A percentile compares a stretch with the other conserved stretches of the same genome.
Evolutionary conservation across 495 filamentous ascomycete genomes (phyloP).

Genomic region (Penicillium subrubescens): DNA sequence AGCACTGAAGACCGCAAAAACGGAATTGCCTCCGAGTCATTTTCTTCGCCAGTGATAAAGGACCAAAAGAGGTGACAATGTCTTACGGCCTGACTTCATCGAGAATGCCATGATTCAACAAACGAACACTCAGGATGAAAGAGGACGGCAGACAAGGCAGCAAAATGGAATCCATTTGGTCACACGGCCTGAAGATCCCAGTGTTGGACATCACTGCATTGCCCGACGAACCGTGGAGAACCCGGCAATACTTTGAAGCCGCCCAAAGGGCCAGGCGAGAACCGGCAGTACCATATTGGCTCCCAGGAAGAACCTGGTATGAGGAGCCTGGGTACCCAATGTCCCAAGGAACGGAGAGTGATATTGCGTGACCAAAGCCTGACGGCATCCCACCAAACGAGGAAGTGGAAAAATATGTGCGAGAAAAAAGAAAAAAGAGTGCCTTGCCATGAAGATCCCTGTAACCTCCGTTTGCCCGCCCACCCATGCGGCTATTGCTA

Average conservation of each 20-base stretch:
- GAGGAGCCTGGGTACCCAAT: background rate
- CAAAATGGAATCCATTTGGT: constrained; percentile 16
- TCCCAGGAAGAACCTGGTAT: background rate
- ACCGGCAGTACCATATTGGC: constrained; percentile 4
- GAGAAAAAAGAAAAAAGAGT: constrained; percentile 2
- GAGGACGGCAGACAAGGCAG: constrained; percentile 18
- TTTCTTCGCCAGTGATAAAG: constrained; percentile 9
- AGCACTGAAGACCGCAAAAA: background rate
- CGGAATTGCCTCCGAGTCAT: constrained; percentile 1
- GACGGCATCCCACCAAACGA: constrained; percentile 7
- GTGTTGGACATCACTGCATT: constrained; percentile 47
- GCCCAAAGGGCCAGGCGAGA: constrained; percentile 8
- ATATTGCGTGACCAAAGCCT: constrained; percentile 16
- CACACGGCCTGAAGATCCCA: constrained; percentile 30
- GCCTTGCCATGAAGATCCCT: constrained; percentile 16
- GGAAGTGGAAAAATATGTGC: background rate
- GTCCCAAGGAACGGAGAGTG: constrained; percentile 15
- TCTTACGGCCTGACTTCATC: constrained; percentile 30
- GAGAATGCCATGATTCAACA: constrained; percentile 14
- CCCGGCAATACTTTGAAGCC: constrained; percentile 14
- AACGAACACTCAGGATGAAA: constrained; percentile 17
- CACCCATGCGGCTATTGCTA: constrained; percentile 29
- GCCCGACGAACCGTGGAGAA: constrained; percentile 28
- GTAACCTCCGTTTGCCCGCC: constrained; percentile 17
- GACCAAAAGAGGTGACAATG: constrained; percentile 8